These are phyloP conservation scores for Xylaria sp. DNA, from an alignment of 2,329 filamentous ascomycete species.

Conservation along the genomic window DNA sequence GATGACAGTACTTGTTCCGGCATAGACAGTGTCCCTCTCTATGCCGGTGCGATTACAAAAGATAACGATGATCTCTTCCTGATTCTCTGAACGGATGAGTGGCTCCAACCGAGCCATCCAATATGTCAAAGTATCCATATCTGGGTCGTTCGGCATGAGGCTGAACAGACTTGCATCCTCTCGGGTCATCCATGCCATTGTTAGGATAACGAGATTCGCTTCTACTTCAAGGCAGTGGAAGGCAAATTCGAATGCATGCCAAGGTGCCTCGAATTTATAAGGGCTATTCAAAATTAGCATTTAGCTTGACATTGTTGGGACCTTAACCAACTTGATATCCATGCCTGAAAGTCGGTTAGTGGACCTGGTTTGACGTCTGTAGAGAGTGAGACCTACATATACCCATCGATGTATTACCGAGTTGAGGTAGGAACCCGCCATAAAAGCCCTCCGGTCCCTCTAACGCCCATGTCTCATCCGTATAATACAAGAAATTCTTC, in stretches of 20 bases:
- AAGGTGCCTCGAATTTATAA: slow-evolving; percentile 62
- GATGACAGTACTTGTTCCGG: slow-evolving; percentile 78
- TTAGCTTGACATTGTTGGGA: neutral
- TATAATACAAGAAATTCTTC: slow-evolving; percentile 68
- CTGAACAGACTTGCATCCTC: slow-evolving; percentile 60
- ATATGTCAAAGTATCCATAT: slow-evolving; percentile 78
- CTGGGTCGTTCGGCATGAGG: slow-evolving; percentile 65
- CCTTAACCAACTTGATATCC: slow-evolving; percentile 67
- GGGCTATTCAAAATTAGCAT: slow-evolving; percentile 51
- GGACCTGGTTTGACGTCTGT: slow-evolving; percentile 5
- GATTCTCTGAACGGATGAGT: slow-evolving; percentile 60
- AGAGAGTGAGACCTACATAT: slow-evolving; percentile 60
- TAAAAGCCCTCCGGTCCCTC: slow-evolving; percentile 65
- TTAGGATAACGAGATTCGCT: slow-evolving; percentile 73
- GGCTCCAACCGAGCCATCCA: slow-evolving; percentile 80
- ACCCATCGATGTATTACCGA: slow-evolving; percentile 66
- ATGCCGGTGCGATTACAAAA: slow-evolving; percentile 76
- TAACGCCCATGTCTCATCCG: slow-evolving; percentile 70
- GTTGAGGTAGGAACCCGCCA: slow-evolving; percentile 54
- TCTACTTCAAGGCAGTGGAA: slow-evolving; percentile 65
- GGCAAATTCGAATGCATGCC: slow-evolving; percentile 62
- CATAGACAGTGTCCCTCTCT: slow-evolving; percentile 74
- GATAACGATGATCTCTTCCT: slow-evolving; percentile 73
- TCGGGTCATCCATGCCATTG: slow-evolving; percentile 81
- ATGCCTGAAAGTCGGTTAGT: slow-evolving; percentile 55